These are phyloP conservation scores for Xylariales sp. DNA, from an alignment of 2,329 filamentous ascomycete species.

Conservation along the genomic window DNA sequence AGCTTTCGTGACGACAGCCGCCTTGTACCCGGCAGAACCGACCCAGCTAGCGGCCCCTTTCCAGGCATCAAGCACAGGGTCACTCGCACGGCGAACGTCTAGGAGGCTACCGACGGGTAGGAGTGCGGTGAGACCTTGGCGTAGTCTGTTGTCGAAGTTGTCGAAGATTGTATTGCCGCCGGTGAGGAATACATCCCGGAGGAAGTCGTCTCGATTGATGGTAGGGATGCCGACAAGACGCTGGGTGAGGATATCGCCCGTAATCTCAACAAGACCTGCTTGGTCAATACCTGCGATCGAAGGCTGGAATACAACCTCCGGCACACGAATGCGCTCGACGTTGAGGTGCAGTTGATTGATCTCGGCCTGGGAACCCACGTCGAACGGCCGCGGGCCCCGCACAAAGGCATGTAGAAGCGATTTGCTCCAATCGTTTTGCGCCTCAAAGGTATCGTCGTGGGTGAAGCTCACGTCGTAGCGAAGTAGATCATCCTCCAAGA, in stretches of 20 bases:
- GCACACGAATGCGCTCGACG: conserved; percentile 90
- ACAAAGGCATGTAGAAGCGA: conserved; percentile 85
- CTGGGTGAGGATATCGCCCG: conserved; percentile 82
- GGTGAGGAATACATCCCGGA: conserved; percentile 87
- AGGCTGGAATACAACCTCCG: conserved; percentile 89
- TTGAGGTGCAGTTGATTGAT: conserved; percentile 90
- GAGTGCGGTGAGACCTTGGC: conserved; percentile 65
- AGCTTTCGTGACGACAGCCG: conserved; percentile 66
- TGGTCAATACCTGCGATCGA: conserved; percentile 90
- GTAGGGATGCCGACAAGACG: conserved; percentile 56
- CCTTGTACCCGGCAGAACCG: conserved; percentile 52
- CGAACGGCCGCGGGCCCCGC: conserved; percentile 81
- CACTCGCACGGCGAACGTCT: conserved; percentile 65
- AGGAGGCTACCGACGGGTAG: conserved; percentile 66
- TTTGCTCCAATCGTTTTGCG: conserved; percentile 93
- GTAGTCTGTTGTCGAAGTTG: conserved; percentile 79
- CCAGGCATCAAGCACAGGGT: conserved; percentile 87
- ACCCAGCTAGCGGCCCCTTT: conserved; percentile 87
- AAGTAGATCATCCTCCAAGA: conserved; percentile 78
- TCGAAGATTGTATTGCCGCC: conserved; percentile 87
- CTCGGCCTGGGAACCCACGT: conserved; percentile 72
- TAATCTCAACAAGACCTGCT: conserved; percentile 88
- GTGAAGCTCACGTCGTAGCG: conserved; percentile 84
- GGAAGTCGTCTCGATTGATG: conserved; percentile 58
- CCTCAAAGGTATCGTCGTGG: conserved; percentile 86